Percentiles rank a stretch among this genome's conserved stretches.
These are phyloP conservation scores for Nemania sp. DNA, from an alignment of 2,329 filamentous ascomycete genomes.

Conservation along the genomic window DNA sequence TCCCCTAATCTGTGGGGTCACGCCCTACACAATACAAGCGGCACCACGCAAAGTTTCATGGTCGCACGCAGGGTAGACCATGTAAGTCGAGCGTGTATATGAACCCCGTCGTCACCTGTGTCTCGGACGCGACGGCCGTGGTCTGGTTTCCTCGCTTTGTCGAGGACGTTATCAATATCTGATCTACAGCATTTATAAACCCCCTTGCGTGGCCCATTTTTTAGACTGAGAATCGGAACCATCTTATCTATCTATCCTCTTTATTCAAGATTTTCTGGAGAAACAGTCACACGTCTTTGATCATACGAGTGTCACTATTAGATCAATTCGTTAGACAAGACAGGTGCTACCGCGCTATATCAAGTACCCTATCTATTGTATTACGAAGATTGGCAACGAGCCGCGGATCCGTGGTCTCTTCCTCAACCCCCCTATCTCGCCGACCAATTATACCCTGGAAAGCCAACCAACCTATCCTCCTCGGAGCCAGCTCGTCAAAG, in stretches of 20 bases:
- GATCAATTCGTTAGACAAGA: too few relatives aligned
- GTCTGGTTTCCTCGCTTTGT: not conserved
- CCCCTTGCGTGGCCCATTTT: not conserved
- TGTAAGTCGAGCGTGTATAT: not conserved
- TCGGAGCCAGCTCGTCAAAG: not conserved
- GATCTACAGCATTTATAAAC: not conserved
- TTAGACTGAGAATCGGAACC: not conserved
- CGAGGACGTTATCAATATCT: not conserved
- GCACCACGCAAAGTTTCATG: not conserved
- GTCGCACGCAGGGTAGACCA: not conserved
- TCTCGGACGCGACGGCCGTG: not conserved
- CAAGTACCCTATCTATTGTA: too few relatives aligned
- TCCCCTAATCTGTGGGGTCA: constrained; percentile 12
- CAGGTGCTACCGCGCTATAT: too few relatives aligned
- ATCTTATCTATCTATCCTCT: not conserved
- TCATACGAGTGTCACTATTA: not conserved
- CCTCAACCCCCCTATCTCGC: not conserved
- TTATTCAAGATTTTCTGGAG: not conserved
- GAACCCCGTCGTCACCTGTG: not conserved
- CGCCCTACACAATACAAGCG: not conserved
- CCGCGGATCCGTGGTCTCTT: not conserved
- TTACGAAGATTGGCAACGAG: too few relatives aligned
- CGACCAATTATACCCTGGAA: too few relatives aligned
- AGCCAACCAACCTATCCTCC: too few relatives aligned
- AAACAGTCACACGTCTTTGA: not conserved